phyloP scores from a whole-genome alignment of 75 land plant genomes.

The Picea sitchensis region DNA sequence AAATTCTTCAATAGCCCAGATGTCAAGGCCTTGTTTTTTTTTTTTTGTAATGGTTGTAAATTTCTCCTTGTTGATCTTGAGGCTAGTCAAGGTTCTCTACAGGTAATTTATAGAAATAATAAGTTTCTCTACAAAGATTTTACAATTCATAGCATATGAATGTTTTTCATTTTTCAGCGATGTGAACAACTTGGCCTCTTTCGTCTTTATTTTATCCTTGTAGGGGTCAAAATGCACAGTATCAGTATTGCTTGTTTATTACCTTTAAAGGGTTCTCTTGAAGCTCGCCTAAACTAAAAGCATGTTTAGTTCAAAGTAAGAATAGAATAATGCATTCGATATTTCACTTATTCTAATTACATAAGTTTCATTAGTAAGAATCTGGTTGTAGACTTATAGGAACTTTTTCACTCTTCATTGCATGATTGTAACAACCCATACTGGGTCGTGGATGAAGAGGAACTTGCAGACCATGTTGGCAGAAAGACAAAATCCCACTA shows the following conservation, averaged over 20 bases:
- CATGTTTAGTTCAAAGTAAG: not conserved
- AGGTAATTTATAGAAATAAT: slow-evolving; percentile 37
- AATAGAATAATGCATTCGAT: not conserved
- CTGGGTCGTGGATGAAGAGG: too few species aligned
- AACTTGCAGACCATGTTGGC: too few species aligned
- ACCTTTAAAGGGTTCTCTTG: not conserved
- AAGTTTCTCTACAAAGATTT: not conserved
- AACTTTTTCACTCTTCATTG: too few species aligned
- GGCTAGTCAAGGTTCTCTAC: slow-evolving; percentile 72
- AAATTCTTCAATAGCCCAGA: too few species aligned
- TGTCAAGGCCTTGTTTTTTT: too few species aligned
- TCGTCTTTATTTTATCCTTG: not conserved
- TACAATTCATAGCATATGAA: not conserved
- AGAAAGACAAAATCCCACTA: too few species aligned
- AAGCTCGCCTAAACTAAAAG: not conserved
- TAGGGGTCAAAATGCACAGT: not conserved
- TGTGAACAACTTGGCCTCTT: not conserved
- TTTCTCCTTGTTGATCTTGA: slow-evolving; percentile 69
- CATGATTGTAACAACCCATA: too few species aligned
- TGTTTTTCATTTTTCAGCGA: not conserved
- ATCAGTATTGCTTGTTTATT: not conserved
- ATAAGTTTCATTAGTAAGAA: not conserved
- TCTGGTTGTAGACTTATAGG: too few species aligned
- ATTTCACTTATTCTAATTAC: not conserved
- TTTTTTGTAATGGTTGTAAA: slow-evolving; percentile 21